Evolutionary conservation across 495 filamentous ascomycete genomes (phyloP).

Genomic region (Mytilinidion resinicola): DNA sequence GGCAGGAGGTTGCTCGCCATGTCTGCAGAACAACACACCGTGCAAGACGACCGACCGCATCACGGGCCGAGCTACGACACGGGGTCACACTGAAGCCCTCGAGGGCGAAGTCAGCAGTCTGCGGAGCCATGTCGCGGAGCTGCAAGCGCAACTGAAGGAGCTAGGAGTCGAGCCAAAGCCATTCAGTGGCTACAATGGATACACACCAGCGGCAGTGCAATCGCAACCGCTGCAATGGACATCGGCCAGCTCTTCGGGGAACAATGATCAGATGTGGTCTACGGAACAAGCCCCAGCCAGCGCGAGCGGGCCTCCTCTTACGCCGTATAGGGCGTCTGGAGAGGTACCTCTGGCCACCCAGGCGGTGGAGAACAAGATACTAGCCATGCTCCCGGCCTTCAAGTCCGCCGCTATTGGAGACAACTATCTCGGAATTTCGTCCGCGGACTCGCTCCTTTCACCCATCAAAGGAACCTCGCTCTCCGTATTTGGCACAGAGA

Average conservation of each 20-base stretch:
- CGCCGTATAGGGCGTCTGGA: constrained; percentile 1
- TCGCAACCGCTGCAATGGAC: constrained; percentile 3
- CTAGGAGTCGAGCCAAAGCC: constrained; percentile 29
- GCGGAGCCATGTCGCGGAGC: constrained; percentile 28
- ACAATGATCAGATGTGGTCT: constrained; percentile 12
- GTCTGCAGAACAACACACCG: constrained; percentile 59
- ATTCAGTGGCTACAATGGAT: constrained; percentile 7
- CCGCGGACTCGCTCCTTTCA: constrained; percentile 59
- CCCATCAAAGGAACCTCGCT: constrained; percentile 68
- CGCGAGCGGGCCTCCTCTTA: not conserved
- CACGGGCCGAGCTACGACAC: constrained; percentile 70
- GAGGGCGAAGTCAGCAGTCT: constrained; percentile 47
- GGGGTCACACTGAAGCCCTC: constrained; percentile 56
- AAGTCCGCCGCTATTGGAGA: constrained; percentile 52
- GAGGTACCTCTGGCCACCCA: constrained; percentile 14
- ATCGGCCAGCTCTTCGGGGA: not conserved
- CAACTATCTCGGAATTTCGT: constrained; percentile 66
- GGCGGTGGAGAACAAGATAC: constrained; percentile 6
- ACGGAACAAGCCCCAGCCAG: not conserved
- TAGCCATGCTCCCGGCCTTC: constrained; percentile 42
- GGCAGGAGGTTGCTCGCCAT: constrained; percentile 67
- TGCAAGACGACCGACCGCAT: constrained; percentile 83
- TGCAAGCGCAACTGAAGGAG: constrained; percentile 35
- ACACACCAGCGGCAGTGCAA: not conserved
- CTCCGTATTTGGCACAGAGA: constrained; percentile 67